Evolutionary conservation across 768 basidiomycete genomes (phyloP).

Genomic region (Lentinula aciculospora): DNA sequence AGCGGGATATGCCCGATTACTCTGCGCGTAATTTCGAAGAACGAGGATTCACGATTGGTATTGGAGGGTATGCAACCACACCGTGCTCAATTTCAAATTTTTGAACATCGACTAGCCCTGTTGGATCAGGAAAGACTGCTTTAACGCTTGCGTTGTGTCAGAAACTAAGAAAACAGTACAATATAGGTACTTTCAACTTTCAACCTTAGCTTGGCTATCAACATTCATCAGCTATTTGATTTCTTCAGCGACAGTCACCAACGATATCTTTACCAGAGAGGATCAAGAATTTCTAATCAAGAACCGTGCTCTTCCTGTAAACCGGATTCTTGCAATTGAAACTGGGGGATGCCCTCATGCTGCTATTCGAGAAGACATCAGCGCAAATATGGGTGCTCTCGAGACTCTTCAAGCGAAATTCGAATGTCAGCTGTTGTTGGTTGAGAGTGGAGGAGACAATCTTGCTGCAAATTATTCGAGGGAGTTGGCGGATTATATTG

Average conservation of each 20-base stretch:
- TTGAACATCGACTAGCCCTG: constrained; percentile 55
- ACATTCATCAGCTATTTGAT: constrained; percentile 1
- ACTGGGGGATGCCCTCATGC: constrained; percentile 98
- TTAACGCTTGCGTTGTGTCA: constrained; percentile 87
- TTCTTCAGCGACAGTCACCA: constrained; percentile 84
- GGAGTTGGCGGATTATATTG: constrained; percentile 96
- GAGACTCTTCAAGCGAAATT: constrained; percentile 92
- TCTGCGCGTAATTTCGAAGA: constrained; percentile 80
- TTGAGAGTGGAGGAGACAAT: constrained; percentile 97
- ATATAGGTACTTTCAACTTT: constrained; percentile 63
- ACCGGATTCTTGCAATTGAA: constrained; percentile 92
- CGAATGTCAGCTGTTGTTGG: constrained; percentile 84
- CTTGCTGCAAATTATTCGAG: constrained; percentile 95
- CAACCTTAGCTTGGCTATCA: neutral
- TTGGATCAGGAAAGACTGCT: constrained; percentile 98
- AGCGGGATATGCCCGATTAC: constrained; percentile 91
- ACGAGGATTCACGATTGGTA: constrained; percentile 95
- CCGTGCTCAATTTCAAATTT: neutral
- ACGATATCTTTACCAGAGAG: constrained; percentile 98
- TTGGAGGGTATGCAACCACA: constrained; percentile 72
- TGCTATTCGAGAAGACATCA: constrained; percentile 97
- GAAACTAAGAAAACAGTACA: constrained; percentile 73
- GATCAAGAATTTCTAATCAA: constrained; percentile 97
- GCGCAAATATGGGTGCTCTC: constrained; percentile 92
- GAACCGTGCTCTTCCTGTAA: constrained; percentile 79